A percentile compares a stretch with the other conserved stretches of the same genome.
phyloP scores from a whole-genome alignment of 225 moss, liverwort and hornwort genomes.

The Thuidium tamariscinum region DNA sequence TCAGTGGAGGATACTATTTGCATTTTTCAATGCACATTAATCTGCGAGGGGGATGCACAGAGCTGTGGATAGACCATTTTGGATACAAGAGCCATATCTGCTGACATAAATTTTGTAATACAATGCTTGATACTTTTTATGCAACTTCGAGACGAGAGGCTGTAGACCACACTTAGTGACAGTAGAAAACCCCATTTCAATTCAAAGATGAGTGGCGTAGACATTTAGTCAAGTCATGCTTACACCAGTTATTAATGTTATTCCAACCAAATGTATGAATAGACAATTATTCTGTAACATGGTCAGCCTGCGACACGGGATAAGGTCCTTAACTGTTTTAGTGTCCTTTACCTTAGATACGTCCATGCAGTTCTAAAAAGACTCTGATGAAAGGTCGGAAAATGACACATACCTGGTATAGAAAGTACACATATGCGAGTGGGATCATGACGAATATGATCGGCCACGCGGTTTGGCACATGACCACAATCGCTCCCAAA shows the following conservation, averaged over 20 bases:
- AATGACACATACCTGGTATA: conserved; percentile 27
- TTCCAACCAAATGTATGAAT: neutral
- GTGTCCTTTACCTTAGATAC: no score
- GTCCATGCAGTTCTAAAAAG: neutral
- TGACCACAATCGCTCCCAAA: conserved; percentile 45
- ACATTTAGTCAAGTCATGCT: neutral
- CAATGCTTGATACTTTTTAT: neutral
- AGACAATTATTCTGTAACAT: neutral
- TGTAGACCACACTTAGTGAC: neutral
- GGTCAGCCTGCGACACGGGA: neutral
- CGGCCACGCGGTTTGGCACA: conserved; percentile 54
- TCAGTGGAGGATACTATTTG: neutral
- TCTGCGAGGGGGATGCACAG: neutral
- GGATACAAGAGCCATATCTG: neutral
- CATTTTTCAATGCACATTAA: neutral
- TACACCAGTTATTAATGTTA: neutral
- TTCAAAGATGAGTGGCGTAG: neutral
- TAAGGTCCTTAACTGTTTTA: neutral
- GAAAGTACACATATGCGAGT: conserved; percentile 28
- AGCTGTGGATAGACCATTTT: neutral
- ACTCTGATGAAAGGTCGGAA: neutral
- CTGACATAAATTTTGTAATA: neutral
- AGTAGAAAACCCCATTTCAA: neutral
- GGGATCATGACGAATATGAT: conserved; percentile 48
- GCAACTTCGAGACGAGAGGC: neutral